phyloP scores from a whole-genome alignment of 2,329 filamentous ascomycete species.

The Xylariaceae sp. region DNA sequence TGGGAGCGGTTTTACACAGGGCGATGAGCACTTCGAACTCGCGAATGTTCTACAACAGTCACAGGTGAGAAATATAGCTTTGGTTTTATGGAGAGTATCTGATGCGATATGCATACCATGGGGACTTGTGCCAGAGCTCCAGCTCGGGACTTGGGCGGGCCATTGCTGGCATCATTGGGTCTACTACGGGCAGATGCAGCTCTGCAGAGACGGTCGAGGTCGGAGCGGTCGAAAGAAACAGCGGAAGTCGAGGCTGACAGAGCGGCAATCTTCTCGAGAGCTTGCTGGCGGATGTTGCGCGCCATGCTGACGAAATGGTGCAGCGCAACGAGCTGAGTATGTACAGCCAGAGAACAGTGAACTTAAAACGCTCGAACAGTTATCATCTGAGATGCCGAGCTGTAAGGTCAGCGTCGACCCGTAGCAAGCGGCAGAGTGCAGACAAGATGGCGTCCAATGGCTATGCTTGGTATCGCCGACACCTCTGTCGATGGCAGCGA shows the following conservation, averaged over 20 bases:
- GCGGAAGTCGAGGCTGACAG: slow-evolving; percentile 54
- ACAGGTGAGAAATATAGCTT: slow-evolving; percentile 14
- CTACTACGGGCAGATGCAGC: slow-evolving; percentile 49
- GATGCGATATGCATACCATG: slow-evolving; percentile 46
- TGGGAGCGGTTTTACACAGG: slow-evolving; percentile 82
- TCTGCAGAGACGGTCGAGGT: slow-evolving; percentile 59
- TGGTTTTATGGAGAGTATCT: not conserved
- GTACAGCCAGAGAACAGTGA: not conserved
- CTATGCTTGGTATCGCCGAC: too few species aligned
- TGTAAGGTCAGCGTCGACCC: too few species aligned
- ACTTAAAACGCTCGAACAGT: not conserved
- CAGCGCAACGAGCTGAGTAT: too few species aligned
- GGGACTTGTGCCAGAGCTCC: slow-evolving; percentile 50
- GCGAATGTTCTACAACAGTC: slow-evolving; percentile 62
- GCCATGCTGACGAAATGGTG: slow-evolving; percentile 35
- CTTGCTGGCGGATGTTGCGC: slow-evolving; percentile 57
- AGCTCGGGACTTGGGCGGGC: slow-evolving; percentile 37
- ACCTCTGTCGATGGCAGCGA: too few species aligned
- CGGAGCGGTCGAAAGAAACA: slow-evolving; percentile 56
- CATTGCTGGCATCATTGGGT: slow-evolving; percentile 45
- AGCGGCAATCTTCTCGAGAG: slow-evolving; percentile 62
- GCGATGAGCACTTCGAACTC: slow-evolving; percentile 91
- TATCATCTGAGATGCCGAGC: too few species aligned
- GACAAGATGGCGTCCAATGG: too few species aligned
- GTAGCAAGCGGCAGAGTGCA: too few species aligned